Percentiles rank a stretch among this genome's conserved stretches.
Evolutionary conservation across 2,329 filamentous ascomycete genomes (phyloP).

Genomic region (Grosmannia serpens): DNA sequence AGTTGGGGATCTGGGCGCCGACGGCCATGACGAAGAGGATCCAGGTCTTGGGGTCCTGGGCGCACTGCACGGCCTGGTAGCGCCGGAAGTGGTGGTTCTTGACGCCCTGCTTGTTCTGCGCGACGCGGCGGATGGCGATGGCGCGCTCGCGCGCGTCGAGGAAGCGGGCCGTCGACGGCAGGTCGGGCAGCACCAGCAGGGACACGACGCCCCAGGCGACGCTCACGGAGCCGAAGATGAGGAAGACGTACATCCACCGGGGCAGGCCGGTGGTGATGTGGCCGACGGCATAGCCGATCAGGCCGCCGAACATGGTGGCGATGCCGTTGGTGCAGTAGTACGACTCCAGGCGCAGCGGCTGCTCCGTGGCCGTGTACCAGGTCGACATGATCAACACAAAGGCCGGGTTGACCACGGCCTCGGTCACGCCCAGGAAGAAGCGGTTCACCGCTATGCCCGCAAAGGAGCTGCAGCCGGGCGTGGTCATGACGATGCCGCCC

Average conservation of each 20-base stretch:
- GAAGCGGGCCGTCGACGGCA: slow-evolving; percentile 50
- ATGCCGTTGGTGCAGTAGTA: slow-evolving; percentile 47
- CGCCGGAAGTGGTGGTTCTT: slow-evolving; percentile 15
- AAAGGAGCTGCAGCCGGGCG: slow-evolving; percentile 9
- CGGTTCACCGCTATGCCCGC: slow-evolving; percentile 37
- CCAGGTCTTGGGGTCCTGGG: slow-evolving; percentile 46
- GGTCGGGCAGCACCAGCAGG: slow-evolving; percentile 30
- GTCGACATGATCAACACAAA: slow-evolving; percentile 45
- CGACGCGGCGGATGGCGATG: slow-evolving; percentile 41
- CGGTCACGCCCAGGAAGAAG: slow-evolving; percentile 42
- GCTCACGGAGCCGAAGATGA: slow-evolving; percentile 11
- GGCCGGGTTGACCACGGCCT: slow-evolving; percentile 41
- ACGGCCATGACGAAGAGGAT: slow-evolving; percentile 35
- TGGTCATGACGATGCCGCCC: slow-evolving; percentile 8
- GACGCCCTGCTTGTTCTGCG: slow-evolving; percentile 14
- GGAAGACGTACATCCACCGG: slow-evolving; percentile 19
- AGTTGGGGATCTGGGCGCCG: slow-evolving; percentile 16
- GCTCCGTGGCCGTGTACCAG: slow-evolving; percentile 46
- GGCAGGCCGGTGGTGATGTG: slow-evolving; percentile 47
- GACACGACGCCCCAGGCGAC: slow-evolving; percentile 25
- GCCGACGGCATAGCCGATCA: slow-evolving; percentile 76
- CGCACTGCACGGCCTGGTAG: slow-evolving; percentile 14
- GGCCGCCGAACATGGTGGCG: slow-evolving; percentile 72
- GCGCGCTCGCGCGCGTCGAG: slow-evolving; percentile 43
- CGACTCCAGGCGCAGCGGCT: slow-evolving; percentile 40